Evolutionary conservation across 257 asterid species (phyloP), one percentile per base, ranked within the genome.

Genomic region (Solanum megistacrolobum): DNA sequence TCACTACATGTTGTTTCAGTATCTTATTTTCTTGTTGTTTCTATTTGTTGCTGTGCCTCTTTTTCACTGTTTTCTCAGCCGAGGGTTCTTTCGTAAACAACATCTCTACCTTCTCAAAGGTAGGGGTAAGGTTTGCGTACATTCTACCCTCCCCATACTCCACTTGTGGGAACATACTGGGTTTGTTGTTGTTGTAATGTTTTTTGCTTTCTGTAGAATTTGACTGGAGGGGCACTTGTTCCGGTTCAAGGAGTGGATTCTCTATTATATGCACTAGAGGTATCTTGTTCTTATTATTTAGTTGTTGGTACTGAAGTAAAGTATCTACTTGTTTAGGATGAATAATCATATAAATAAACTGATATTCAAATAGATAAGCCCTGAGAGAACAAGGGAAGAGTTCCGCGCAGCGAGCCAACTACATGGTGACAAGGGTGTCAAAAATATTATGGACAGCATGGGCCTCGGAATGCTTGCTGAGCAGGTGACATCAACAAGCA

Each of bases 211-310:
- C 31, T 52, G 5, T 87, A 95, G 98, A 93, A 95, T 93, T 93
- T 95, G 91, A 87, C 88, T 79, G 98, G 98, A 90, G 98, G 98
- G 83, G 78, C 36, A 86, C 95, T 92, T 85, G 94, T 93, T 89
- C 94, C 93, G 9, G 94, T 95, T 66, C 95, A 92, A 93, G 98
- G 98, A 71, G 93, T 91, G 48, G 92, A 93, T 89, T 93, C 98
- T 90, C 94, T 96, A 86, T 92, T 95, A 20, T 93, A 88, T 88
- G 96, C 98, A 18, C 94, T 93, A 74, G 96, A 95, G 96, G 98
- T 95, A 35, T 48, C 35, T 89, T 48, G 23, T 39, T 38, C 62
- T 66, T 46, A 36, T 1, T 29, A 27, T 87, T 81, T 83, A 41
- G 25, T 76, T 86, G 36, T 72, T 85, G 68, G 88, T 83, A 58